Percentiles rank a stretch among this genome's conserved stretches.
These are phyloP conservation scores for Linnemannia schmuckeri DNA, from an alignment of 192 early-diverging fungal species.

Conservation along the genomic window DNA sequence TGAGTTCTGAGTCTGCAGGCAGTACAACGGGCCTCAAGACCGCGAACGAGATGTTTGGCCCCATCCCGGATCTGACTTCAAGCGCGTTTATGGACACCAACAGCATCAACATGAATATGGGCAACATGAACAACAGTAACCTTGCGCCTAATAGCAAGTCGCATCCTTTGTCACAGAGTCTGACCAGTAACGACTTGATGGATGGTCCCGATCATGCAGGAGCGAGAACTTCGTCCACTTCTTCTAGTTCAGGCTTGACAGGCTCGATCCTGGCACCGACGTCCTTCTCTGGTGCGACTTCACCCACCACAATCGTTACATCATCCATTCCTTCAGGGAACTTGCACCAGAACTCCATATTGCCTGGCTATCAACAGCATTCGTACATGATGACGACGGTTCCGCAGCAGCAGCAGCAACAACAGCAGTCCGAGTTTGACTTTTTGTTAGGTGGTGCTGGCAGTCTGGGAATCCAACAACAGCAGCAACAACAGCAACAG, in stretches of 20 bases:
- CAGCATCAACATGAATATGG: background rate
- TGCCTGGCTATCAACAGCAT: background rate
- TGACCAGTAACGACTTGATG: constrained; percentile 30
- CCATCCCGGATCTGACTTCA: background rate
- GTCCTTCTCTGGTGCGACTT: background rate
- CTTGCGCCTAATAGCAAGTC: background rate
- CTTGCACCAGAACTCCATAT: background rate
- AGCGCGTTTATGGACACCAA: background rate
- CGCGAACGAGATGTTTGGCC: background rate
- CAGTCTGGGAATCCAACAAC: background rate
- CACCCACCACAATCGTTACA: background rate
- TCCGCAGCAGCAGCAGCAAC: background rate
- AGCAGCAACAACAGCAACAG: constrained; percentile 19
- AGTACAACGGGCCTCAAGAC: background rate
- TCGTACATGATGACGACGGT: background rate
- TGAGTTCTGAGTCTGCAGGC: background rate
- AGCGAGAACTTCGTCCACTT: background rate
- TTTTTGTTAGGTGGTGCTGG: constrained; percentile 10
- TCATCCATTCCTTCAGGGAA: background rate
- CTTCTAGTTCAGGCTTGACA: background rate
- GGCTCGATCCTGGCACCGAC: background rate
- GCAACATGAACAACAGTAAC: background rate
- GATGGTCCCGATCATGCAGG: background rate
- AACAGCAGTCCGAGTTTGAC: constrained; percentile 19
- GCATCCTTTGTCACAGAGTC: constrained; percentile 37